Evolutionary conservation across 1,284 basidiomycete genomes (phyloP).

Genomic region (Sanghuangporus sanghuang): DNA sequence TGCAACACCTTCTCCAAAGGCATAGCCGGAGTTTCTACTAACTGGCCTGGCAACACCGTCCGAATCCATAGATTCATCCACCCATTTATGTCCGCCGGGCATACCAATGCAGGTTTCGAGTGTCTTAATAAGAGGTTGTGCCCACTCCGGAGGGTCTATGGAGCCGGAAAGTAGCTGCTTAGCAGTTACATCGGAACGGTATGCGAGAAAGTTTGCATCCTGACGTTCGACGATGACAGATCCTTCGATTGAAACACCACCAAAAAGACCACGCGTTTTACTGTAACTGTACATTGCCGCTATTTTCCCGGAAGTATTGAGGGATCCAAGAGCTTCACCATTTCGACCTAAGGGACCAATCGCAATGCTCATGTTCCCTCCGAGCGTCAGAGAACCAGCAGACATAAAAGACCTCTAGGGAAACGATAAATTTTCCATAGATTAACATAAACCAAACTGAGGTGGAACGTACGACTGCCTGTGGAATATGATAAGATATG

Average conservation of each 20-base stretch:
- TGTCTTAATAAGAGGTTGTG: constrained; percentile 63
- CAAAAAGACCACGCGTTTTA: constrained; percentile 90
- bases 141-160: constrained; percentile 75
- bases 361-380: constrained; percentile 91
- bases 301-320: constrained; percentile 84
- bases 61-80: constrained; percentile 43
- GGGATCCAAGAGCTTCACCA: constrained; percentile 85
- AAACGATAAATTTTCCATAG: constrained; percentile 18
- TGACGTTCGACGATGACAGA: constrained; percentile 92
- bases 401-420: constrained; percentile 87
- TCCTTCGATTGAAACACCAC: constrained; percentile 84
- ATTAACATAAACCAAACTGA: not conserved
- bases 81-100: constrained; percentile 65
- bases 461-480: constrained; percentile 54
- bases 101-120: constrained; percentile 70
- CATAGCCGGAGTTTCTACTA: constrained; percentile 40
- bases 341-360: constrained; percentile 93
- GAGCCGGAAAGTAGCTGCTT: constrained; percentile 77
- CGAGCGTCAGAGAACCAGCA: constrained; percentile 86
- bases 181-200: constrained; percentile 66
- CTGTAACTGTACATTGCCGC: constrained; percentile 98
- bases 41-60: not conserved
- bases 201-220: constrained; percentile 84
- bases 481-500: constrained; percentile 7
- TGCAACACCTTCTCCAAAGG: constrained; percentile 47